phyloP scores from a whole-genome alignment of 805 yeast species.

The Metschnikowia anglica region DNA sequence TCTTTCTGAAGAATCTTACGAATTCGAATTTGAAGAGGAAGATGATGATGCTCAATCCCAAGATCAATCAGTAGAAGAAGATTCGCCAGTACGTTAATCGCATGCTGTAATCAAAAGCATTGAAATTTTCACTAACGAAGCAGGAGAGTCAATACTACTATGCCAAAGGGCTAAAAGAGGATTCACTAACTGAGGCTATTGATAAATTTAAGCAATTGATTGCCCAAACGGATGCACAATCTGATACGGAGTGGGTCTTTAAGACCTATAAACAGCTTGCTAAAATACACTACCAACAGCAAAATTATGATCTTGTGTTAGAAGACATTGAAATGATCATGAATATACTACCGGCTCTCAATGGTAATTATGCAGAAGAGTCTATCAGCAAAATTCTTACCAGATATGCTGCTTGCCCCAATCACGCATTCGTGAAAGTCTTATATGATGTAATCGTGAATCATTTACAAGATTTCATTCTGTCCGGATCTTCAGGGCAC shows the following conservation, averaged over 20 bases:
- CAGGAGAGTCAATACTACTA: conserved; percentile 35
- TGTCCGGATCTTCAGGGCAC: conserved; percentile 20
- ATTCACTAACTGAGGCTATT: conserved; percentile 16
- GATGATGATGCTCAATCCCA: conserved; percentile 34
- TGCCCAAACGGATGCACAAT: conserved; percentile 22
- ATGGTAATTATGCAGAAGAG: conserved; percentile 40
- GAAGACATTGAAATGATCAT: conserved; percentile 25
- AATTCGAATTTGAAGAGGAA: conserved; percentile 33
- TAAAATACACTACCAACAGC: conserved; percentile 31
- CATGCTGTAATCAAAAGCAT: conserved; percentile 3
- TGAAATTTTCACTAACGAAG: conserved; percentile 20
- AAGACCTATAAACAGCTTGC: conserved; percentile 43
- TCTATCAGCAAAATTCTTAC: conserved; percentile 37
- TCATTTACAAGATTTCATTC: conserved; percentile 22
- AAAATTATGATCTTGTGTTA: conserved; percentile 26
- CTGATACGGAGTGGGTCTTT: conserved; percentile 35
- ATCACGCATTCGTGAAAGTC: conserved; percentile 28
- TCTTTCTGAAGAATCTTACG: conserved; percentile 41
- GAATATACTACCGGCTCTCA: conserved; percentile 26
- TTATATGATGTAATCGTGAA: conserved; percentile 34
- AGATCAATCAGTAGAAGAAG: conserved; percentile 19
- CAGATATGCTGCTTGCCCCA: conserved; percentile 31
- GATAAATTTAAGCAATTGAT: conserved; percentile 20
- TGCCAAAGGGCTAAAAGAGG: conserved; percentile 41
- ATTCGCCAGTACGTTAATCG: conserved; percentile 19